Evolutionary conservation across 805 yeast genomes (phyloP).

Genomic region (Metschnikowia rubicola): DNA sequence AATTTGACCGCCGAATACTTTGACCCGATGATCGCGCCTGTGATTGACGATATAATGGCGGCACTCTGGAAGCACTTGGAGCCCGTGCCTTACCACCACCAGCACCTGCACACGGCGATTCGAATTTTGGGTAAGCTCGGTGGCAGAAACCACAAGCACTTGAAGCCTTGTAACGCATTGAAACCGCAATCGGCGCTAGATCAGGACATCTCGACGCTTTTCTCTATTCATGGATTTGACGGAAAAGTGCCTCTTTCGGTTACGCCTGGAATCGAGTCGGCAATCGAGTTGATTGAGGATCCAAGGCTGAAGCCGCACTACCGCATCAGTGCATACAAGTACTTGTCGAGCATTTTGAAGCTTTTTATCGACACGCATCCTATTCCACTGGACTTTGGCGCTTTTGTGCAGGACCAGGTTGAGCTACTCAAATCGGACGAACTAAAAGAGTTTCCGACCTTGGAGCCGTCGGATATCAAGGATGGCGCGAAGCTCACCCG

Average conservation of each 20-base stretch:
- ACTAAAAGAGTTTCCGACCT: conserved; percentile 27
- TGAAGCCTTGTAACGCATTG: conserved; percentile 71
- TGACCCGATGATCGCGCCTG: conserved; percentile 96
- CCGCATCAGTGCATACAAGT: conserved; percentile 72
- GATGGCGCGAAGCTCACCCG: conserved; percentile 50
- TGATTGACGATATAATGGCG: conserved; percentile 87
- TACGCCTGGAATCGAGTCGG: conserved; percentile 79
- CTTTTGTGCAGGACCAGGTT: conserved; percentile 49
- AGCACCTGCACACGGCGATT: conserved; percentile 91
- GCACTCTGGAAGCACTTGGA: conserved; percentile 87
- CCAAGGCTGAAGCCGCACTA: conserved; percentile 60
- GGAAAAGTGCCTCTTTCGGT: conserved; percentile 64
- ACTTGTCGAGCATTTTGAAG: conserved; percentile 61
- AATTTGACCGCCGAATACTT: conserved; percentile 94
- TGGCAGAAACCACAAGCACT: conserved; percentile 86
- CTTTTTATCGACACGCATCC: conserved; percentile 60
- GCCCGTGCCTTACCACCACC: conserved; percentile 93
- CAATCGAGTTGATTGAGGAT: conserved; percentile 71
- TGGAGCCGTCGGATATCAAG: conserved; percentile 42
- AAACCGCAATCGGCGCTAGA: conserved; percentile 51
- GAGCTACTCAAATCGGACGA: conserved; percentile 40
- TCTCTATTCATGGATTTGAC: conserved; percentile 66
- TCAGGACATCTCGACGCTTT: conserved; percentile 65
- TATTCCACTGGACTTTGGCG: conserved; percentile 42
- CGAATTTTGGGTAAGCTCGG: conserved; percentile 93